A percentile compares a stretch with the other conserved stretches of the same genome.
Conservation (phyloP, 345 rosid genomes). For the Camelina neglecta region DNA sequence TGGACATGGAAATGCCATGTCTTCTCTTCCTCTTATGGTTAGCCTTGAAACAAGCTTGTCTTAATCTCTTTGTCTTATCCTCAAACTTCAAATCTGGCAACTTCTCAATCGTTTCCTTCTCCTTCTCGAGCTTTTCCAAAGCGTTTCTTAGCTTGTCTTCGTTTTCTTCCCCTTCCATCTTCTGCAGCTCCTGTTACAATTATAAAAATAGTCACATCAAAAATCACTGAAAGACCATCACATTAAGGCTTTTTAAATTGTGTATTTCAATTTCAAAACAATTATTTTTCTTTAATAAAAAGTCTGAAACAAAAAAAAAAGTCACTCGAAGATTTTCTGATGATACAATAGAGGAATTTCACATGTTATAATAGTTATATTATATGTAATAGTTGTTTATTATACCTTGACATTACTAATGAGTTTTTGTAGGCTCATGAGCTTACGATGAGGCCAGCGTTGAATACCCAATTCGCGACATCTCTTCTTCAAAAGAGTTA, state of each 20-base stretch:
- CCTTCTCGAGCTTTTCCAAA: slow-evolving; percentile 55
- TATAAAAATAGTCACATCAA: neutral
- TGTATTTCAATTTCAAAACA: neutral
- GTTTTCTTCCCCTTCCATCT: slow-evolving; percentile 39
- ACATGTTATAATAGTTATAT: neutral
- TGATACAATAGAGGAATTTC: neutral
- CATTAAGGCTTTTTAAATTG: neutral
- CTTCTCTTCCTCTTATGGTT: slow-evolving; percentile 69
- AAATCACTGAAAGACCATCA: neutral
- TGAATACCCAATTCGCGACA: slow-evolving; percentile 63
- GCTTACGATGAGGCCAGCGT: slow-evolving; percentile 73
- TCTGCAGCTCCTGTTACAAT: slow-evolving; percentile 38
- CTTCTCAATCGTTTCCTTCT: slow-evolving; percentile 58
- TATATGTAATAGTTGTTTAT: neutral
- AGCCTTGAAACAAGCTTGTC: slow-evolving; percentile 84
- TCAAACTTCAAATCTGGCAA: slow-evolving; percentile 58
- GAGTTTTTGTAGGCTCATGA: slow-evolving; percentile 58
- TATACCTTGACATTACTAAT: slow-evolving; percentile 55
- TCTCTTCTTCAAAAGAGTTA: slow-evolving; percentile 62
- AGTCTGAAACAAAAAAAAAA: too few relatives aligned
- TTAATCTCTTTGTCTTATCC: slow-evolving; percentile 60
- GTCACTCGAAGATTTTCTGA: too few relatives aligned
- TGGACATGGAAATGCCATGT: slow-evolving; percentile 13
- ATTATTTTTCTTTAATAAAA: too few relatives aligned
- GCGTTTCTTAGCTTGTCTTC: slow-evolving; percentile 45